Base-by-base conservation (phyloP, 176 grass and related monocot genomes). In the Oryza australiensis region DNA sequence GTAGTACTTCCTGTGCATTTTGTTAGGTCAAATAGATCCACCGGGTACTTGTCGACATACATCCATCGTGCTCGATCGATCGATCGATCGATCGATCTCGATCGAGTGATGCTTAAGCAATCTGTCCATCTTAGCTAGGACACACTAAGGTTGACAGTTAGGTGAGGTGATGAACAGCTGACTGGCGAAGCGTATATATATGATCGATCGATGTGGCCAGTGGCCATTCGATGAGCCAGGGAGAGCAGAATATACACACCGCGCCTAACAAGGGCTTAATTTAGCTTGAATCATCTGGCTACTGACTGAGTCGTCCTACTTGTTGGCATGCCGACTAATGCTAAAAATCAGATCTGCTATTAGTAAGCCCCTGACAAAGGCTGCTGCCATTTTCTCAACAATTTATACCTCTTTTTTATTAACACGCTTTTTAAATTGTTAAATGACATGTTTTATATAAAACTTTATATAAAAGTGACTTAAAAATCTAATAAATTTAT, bases 21-120 rank as follows among this genome's bases (percentile, higher is more conserved):
- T 14, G 68, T 84, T 62, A 37, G 46, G 75, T 84, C 68, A 68
- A 73, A 73, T 26, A 78, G 59, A 18, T 64, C 26, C 33, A 26
- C 62, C 20, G 26, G 34, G 77, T 57, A 20, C 62, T 42, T 62
- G 37, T 76, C 72, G 33, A 33, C 51, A 23, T 3, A 70, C 48
- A 70, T 62, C 26, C 14, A 5, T 68, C 48, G 26, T 45, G 62
- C 37, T 13, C 2, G 62, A 60, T 49, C 28, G 49, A 70, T 62
- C 2, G 62, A 60, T 49, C 28, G 49, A 70, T 62, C 68, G 51
- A 55, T 55, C 51, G 49, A 53, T 53, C 49, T 37, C 35, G 7
- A 37, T 55, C 51, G 46, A 3, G 81, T 9, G 13, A 7, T 29
- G 48, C 33, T 74, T 74, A 80, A 62, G 62, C 75, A 69, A 68